Evolutionary conservation across 208 protist genomes (phyloP), one percentile per base, ranked within the genome.

Genomic region (Kentomonas sorsogonicus): DNA sequence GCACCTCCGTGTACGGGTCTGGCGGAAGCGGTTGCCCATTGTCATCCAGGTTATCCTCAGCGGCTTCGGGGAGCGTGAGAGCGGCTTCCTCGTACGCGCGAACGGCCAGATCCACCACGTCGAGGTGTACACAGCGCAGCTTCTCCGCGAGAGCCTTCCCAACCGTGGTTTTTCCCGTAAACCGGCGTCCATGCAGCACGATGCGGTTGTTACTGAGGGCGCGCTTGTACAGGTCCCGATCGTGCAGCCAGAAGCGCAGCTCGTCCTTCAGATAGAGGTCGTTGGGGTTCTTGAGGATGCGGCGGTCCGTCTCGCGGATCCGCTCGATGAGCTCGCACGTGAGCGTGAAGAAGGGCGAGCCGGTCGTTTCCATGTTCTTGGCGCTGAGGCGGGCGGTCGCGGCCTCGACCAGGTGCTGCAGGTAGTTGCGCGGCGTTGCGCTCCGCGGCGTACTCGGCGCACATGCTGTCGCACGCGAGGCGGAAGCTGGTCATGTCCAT

Each of bases 101-200:
- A 22, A 72, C 2, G 13, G 79, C 82, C 23, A 93, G 71, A 15
- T 81, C 86, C 11, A 74, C 46, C 18, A 89, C 69, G 53, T 89
- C 74, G 1, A 94, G 56, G 47, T 91, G 79, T 11, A 83, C 69
- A 31, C 71, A 76, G 55, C 80, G 60, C n/a, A 94, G 73, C 3
- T 56, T 63, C 39, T 54, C 57, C 23, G 88, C 81, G 0, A 94
- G 69, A 22, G 68, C 59, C 0, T 34, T 44, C 13, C 71, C 81
- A 3, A 82, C 50, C 16, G 43, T 60, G 26, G 72, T 80, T 61
- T 90, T 94, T 22, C 84, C 88, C 0, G 76, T 62, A 29, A 61
- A 64, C 3, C 64, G 33, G 16, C 60, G 45, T 7, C 88, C 88
- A 44, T 69, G 62, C 3, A 94, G 27, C 20, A 88, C 41, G 54